A percentile compares a stretch with the other conserved stretches of the same genome.
Conservation (phyloP, 1,284 basidiomycete genomes). For the Fomes fomentarius region DNA sequence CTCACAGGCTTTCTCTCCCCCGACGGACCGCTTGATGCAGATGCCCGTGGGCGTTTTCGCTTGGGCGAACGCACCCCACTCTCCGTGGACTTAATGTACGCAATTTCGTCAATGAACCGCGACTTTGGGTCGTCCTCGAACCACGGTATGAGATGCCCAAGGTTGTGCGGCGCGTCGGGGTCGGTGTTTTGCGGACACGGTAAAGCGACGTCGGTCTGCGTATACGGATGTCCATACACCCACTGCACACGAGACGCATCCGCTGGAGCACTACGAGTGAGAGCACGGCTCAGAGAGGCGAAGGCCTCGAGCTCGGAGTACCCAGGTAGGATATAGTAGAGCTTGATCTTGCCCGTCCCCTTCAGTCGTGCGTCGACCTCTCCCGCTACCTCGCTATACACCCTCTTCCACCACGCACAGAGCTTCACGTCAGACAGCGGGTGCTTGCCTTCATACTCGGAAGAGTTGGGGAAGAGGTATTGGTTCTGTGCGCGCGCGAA, state of each 20-base stretch:
- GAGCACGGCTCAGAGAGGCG: slow-evolving; percentile 49
- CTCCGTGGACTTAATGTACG: slow-evolving; percentile 59
- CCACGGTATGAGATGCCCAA: slow-evolving; percentile 81
- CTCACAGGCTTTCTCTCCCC: slow-evolving; percentile 1
- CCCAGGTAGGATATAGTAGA: slow-evolving; percentile 78
- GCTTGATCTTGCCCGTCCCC: slow-evolving; percentile 35
- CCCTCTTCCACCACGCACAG: slow-evolving; percentile 91
- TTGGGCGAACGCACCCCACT: slow-evolving; percentile 64
- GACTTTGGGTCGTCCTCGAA: slow-evolving; percentile 95
- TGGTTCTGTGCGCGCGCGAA: slow-evolving; percentile 92
- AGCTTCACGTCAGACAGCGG: slow-evolving; percentile 81
- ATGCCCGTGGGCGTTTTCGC: slow-evolving; percentile 47
- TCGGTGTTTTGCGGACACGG: slow-evolving; percentile 51
- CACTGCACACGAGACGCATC: slow-evolving; percentile 42
- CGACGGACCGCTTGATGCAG: slow-evolving; percentile 9
- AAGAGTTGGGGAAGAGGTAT: slow-evolving; percentile 94
- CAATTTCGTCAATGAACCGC: slow-evolving; percentile 88
- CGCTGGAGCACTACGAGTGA: slow-evolving; percentile 22
- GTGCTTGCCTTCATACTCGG: slow-evolving; percentile 73
- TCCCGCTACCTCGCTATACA: slow-evolving; percentile 60
- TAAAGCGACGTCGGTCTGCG: slow-evolving; percentile 56
- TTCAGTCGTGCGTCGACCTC: slow-evolving; percentile 36
- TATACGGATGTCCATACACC: slow-evolving; percentile 81
- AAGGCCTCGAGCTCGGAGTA: slow-evolving; percentile 72
- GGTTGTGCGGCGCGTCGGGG: slow-evolving; percentile 39